These are phyloP conservation scores for Mercurialis annua DNA, from an alignment of 345 rosid genomes.

Conservation along the genomic window DNA sequence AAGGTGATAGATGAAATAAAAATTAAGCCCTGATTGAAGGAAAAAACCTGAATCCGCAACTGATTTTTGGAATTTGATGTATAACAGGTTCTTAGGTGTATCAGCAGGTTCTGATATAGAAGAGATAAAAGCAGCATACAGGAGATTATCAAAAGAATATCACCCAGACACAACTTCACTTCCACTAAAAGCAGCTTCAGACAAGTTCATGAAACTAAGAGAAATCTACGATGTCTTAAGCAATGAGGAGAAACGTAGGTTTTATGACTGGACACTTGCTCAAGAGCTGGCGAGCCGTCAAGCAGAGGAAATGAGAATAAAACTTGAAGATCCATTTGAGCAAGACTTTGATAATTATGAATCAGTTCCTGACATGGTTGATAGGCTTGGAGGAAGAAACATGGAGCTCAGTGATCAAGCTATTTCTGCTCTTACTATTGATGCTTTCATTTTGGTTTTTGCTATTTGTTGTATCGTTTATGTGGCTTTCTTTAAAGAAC, in stretches of 20 bases:
- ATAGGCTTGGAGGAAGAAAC: slow-evolving; percentile 80
- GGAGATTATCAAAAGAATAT: slow-evolving; percentile 83
- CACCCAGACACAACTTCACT: slow-evolving; percentile 95
- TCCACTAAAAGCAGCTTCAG: slow-evolving; percentile 75
- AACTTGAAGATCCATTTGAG: slow-evolving; percentile 63
- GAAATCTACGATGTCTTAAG: slow-evolving; percentile 62
- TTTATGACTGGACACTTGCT: slow-evolving; percentile 90
- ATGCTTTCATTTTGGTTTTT: slow-evolving; percentile 46
- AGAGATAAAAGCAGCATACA: slow-evolving; percentile 82
- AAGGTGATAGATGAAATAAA: too few relatives aligned
- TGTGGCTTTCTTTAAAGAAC: slow-evolving; percentile 62
- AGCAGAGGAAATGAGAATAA: slow-evolving; percentile 73
- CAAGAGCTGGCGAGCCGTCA: slow-evolving; percentile 83
- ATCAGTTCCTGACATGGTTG: slow-evolving; percentile 75
- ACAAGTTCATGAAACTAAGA: slow-evolving; percentile 75
- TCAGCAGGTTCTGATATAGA: slow-evolving; percentile 68
- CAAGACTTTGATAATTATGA: slow-evolving; percentile 43
- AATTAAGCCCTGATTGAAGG: too few relatives aligned
- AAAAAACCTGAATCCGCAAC: too few relatives aligned
- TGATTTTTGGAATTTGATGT: too few relatives aligned
- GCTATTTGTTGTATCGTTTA: slow-evolving; percentile 58
- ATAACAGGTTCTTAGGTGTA: slow-evolving; percentile 74
- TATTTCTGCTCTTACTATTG: slow-evolving; percentile 73
- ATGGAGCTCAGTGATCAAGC: slow-evolving; percentile 81
- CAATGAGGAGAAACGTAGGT: slow-evolving; percentile 57